phyloP scores from a whole-genome alignment of 208 protist species.

The Endotrypanum monterogeii region DNA sequence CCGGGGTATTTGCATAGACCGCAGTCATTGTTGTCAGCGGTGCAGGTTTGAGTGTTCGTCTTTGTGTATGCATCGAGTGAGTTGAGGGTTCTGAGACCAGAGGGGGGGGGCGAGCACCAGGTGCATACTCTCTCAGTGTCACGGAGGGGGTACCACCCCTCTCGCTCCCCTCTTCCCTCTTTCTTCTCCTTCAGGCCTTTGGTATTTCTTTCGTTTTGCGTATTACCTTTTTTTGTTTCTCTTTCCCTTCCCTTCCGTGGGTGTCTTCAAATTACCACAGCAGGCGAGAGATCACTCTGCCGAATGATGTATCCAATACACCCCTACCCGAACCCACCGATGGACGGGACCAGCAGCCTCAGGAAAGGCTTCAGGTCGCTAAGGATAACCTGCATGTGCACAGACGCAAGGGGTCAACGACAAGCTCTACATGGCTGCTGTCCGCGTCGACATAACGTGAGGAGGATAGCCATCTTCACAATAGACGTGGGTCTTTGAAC shows the following conservation, averaged over 20 bases:
- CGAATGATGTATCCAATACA: background rate
- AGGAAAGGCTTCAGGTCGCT: background rate
- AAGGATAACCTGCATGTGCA: background rate
- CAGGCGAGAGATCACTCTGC: background rate
- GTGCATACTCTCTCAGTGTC: background rate
- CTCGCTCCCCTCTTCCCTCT: background rate
- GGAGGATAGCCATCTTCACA: background rate
- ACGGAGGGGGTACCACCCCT: too few relatives aligned
- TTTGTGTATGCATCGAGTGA: background rate
- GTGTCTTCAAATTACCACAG: background rate
- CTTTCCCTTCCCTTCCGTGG: background rate
- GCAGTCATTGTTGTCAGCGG: too few relatives aligned
- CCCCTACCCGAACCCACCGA: background rate
- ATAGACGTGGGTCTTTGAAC: background rate
- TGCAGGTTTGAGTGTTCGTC: background rate
- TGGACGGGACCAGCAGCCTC: background rate
- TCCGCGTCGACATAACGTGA: background rate
- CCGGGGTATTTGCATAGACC: background rate
- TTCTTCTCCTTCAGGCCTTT: background rate
- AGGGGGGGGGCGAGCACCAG: too few relatives aligned
- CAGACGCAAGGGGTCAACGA: background rate
- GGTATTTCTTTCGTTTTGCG: background rate
- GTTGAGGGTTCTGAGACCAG: too few relatives aligned
- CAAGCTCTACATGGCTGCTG: background rate
- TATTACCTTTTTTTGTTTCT: background rate